Evolutionary conservation across 2,329 filamentous ascomycete species (phyloP).

Genomic region (Aspergillus quadrilineatus): DNA sequence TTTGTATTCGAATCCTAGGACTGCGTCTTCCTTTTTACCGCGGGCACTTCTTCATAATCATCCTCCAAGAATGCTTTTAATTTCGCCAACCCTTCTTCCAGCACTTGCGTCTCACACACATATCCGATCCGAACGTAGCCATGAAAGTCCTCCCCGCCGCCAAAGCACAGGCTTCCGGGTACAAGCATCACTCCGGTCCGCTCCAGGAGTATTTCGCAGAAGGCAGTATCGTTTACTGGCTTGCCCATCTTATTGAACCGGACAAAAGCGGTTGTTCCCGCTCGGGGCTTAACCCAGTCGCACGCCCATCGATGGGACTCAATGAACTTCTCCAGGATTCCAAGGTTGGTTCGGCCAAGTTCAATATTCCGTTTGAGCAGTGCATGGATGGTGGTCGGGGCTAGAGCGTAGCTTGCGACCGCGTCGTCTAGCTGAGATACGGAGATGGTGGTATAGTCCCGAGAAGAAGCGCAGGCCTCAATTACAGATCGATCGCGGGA

Average conservation of each 20-base stretch:
- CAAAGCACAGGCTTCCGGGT: slow-evolving; percentile 72
- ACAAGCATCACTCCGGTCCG: slow-evolving; percentile 70
- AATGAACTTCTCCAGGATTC: slow-evolving; percentile 66
- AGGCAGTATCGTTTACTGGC: slow-evolving; percentile 65
- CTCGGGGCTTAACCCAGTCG: slow-evolving; percentile 71
- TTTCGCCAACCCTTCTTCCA: slow-evolving; percentile 62
- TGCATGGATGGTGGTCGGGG: slow-evolving; percentile 61
- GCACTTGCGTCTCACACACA: slow-evolving; percentile 65
- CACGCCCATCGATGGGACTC: slow-evolving; percentile 62
- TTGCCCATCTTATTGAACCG: slow-evolving; percentile 59
- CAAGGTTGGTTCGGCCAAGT: slow-evolving; percentile 67
- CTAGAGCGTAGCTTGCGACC: slow-evolving; percentile 73
- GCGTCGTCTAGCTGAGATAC: slow-evolving; percentile 80
- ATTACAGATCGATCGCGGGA: slow-evolving; percentile 64
- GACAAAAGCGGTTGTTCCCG: slow-evolving; percentile 79
- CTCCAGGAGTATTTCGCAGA: slow-evolving; percentile 66
- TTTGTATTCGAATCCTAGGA: neutral
- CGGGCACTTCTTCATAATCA: slow-evolving; percentile 50
- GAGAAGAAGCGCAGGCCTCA: slow-evolving; percentile 60
- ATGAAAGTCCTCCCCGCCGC: slow-evolving; percentile 60
- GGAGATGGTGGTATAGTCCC: slow-evolving; percentile 84
- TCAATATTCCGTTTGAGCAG: slow-evolving; percentile 64
- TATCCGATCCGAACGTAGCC: slow-evolving; percentile 76
- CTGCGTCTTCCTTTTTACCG: slow-evolving; percentile 52
- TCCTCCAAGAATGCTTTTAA: slow-evolving; percentile 54